Evolutionary conservation across 805 yeast species (phyloP).

Genomic region (Priceomyces melissophilus): DNA sequence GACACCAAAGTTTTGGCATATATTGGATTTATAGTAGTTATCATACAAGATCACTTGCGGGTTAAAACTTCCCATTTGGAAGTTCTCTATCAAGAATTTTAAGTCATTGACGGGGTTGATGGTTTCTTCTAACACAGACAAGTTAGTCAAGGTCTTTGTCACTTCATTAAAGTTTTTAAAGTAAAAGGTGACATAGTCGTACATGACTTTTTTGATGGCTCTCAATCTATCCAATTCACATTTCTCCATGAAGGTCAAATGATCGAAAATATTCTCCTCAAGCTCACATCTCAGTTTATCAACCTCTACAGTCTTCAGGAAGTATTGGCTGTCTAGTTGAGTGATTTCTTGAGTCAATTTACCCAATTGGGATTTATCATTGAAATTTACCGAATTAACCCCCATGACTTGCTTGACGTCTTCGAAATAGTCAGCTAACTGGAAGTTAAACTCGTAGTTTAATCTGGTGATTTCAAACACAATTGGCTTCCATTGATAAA

Average conservation of each 20-base stretch:
- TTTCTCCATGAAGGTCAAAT: conserved; percentile 71
- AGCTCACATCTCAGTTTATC: conserved; percentile 69
- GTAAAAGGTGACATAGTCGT: conserved; percentile 67
- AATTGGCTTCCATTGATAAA: conserved; percentile 76
- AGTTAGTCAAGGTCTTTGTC: conserved; percentile 57
- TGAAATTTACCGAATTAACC: conserved; percentile 36
- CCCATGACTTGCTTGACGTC: conserved; percentile 46
- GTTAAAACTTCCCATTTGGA: conserved; percentile 68
- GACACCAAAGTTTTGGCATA: conserved; percentile 74
- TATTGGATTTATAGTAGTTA: conserved; percentile 69
- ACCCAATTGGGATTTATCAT: conserved; percentile 50
- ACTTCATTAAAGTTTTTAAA: conserved; percentile 57
- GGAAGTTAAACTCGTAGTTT: conserved; percentile 7
- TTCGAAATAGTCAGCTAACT: conserved; percentile 28
- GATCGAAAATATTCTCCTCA: conserved; percentile 71
- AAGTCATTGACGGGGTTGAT: conserved; percentile 70
- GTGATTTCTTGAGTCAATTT: conserved; percentile 56
- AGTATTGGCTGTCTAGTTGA: conserved; percentile 54
- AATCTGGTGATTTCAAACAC: conserved; percentile 51
- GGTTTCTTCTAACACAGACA: conserved; percentile 63
- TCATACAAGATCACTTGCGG: conserved; percentile 75
- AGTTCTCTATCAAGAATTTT: conserved; percentile 60
- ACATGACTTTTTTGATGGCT: conserved; percentile 71
- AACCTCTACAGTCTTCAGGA: conserved; percentile 47
- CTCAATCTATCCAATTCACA: conserved; percentile 76